Evolutionary conservation across 768 basidiomycete genomes (phyloP).

Genomic region (Boletus reticulatus): DNA sequence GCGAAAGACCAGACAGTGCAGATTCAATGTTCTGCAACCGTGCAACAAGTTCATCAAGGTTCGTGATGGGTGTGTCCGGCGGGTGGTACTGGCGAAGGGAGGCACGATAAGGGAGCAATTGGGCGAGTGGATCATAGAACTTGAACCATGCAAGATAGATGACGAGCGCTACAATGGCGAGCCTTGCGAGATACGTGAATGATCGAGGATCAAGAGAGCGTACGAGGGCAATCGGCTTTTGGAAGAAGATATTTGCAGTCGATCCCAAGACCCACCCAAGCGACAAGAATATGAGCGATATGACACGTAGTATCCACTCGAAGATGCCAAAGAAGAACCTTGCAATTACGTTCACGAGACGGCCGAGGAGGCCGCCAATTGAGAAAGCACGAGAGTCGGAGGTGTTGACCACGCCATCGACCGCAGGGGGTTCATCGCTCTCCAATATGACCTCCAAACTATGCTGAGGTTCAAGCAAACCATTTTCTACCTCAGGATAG

Average conservation of each 20-base stretch:
- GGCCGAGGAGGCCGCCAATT: constrained; percentile 45
- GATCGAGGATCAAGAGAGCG: constrained; percentile 32
- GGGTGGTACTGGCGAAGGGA: constrained; percentile 42
- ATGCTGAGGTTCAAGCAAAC: constrained; percentile 42
- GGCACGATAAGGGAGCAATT: constrained; percentile 34
- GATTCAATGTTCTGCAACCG: constrained; percentile 65
- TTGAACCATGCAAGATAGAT: constrained; percentile 47
- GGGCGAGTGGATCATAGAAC: constrained; percentile 37
- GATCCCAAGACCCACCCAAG: constrained; percentile 50
- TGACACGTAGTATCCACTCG: constrained; percentile 20
- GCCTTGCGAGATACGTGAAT: constrained; percentile 37
- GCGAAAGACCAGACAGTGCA: constrained; percentile 57
- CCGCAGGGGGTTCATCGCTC: constrained; percentile 48
- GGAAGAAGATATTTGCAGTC: constrained; percentile 45
- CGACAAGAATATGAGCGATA: constrained; percentile 40
- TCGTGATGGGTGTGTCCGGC: constrained; percentile 58
- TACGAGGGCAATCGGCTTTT: constrained; percentile 46
- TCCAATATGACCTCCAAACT: constrained; percentile 65
- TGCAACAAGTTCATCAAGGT: constrained; percentile 61
- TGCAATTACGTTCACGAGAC: constrained; percentile 37
- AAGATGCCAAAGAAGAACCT: constrained; percentile 31
- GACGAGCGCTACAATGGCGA: constrained; percentile 40
- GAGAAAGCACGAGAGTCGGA: constrained; percentile 36
- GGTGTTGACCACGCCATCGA: constrained; percentile 27
- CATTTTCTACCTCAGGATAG: constrained; percentile 16